Conservation (phyloP, 495 filamentous ascomycete species). For the Hypoxylon crocopeplum region DNA sequence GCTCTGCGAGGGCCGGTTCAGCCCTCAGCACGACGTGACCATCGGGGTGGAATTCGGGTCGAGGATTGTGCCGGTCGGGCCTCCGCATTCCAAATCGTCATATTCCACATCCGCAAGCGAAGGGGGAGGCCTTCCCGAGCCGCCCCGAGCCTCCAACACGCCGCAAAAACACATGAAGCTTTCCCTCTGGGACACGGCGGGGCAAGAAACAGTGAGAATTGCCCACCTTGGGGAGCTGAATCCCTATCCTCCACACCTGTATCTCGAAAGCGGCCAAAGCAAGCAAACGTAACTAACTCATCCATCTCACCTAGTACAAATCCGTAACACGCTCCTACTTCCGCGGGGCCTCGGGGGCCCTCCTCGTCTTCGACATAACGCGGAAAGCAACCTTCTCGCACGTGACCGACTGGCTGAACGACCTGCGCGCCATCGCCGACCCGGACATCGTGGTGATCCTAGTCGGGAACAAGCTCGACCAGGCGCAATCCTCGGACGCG, state of each 20-base stretch:
- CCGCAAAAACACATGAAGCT: conserved; percentile 79
- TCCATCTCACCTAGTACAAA: conserved; percentile 63
- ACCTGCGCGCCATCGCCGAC: conserved; percentile 91
- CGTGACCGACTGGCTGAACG: conserved; percentile 88
- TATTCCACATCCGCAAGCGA: conserved; percentile 38
- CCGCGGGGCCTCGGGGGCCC: conserved; percentile 86
- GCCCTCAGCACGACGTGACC: conserved; percentile 90
- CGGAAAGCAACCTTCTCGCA: conserved; percentile 83
- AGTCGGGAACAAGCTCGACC: conserved; percentile 93
- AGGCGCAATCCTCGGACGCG: conserved; percentile 54
- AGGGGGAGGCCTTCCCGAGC: conserved; percentile 50
- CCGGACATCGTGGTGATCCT: conserved; percentile 91
- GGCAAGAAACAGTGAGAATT: conserved; percentile 75
- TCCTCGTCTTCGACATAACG: conserved; percentile 95
- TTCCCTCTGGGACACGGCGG: conserved; percentile 91
- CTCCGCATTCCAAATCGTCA: conserved; percentile 61
- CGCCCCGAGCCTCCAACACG: conserved; percentile 34
- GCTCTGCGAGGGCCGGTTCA: conserved; percentile 96
- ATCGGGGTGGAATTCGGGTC: conserved; percentile 98
- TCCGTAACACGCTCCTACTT: conserved; percentile 96
- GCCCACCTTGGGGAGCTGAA: too few species aligned
- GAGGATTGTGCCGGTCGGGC: conserved; percentile 89
- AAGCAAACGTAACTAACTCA: neutral
- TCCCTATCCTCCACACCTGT: too few species aligned
- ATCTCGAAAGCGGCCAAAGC: too few species aligned